A percentile compares a stretch with the other conserved stretches of the same genome.
Evolutionary conservation across 1,139 yeast genomes (phyloP).

Genomic region (Yamadazyma membranifaciens): DNA sequence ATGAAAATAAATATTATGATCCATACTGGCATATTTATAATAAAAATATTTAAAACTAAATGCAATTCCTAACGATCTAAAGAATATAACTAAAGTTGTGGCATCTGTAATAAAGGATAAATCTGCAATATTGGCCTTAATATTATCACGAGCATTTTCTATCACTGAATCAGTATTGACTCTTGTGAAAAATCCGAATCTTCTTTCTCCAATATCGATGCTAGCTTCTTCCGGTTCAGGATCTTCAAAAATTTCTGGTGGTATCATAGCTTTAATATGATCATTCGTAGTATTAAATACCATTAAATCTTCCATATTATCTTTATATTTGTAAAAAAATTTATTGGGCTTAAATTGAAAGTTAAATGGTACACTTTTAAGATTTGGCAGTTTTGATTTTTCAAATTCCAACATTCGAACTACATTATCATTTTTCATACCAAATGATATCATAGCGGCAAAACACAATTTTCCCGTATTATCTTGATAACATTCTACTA

Average conservation of each 20-base stretch:
- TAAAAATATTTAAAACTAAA: constrained; percentile 19
- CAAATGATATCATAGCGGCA: constrained; percentile 35
- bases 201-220: constrained; percentile 27
- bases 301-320: constrained; percentile 27
- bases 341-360: constrained; percentile 32
- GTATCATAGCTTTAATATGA: constrained; percentile 29
- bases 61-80: constrained; percentile 29
- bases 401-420: constrained; percentile 16
- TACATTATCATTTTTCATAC: constrained; percentile 26
- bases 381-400: constrained; percentile 9
- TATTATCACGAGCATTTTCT: constrained; percentile 25
- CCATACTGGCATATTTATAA: constrained; percentile 40
- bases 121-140: constrained; percentile 21
- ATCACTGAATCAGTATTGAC: constrained; percentile 29
- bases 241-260: constrained; percentile 27
- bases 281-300: constrained; percentile 31
- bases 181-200: constrained; percentile 35
- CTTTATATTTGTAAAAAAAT: constrained; percentile 31
- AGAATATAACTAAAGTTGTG: constrained; percentile 29
- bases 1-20: constrained; percentile 40
- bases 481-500: constrained; percentile 34
- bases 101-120: constrained; percentile 34
- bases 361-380: constrained; percentile 25
- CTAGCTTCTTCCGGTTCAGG: constrained; percentile 18
- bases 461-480: constrained; percentile 31